Percentiles rank a stretch among this genome's conserved stretches.
phyloP scores from a whole-genome alignment of 331 rosid species.

The Rosa hybrid region DNA sequence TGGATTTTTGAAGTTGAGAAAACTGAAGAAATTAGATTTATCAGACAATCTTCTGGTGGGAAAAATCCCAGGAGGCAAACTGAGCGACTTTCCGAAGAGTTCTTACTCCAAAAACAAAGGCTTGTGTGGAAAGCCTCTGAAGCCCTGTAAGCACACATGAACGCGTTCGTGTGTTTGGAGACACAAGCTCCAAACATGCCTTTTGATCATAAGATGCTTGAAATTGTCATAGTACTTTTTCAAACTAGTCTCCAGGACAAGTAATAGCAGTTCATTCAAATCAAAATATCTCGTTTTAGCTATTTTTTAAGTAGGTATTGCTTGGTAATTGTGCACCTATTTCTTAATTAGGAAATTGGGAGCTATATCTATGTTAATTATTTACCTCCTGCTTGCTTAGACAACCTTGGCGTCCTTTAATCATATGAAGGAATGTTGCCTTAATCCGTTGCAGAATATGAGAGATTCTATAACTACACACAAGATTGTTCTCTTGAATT shows the following conservation, averaged over 20 bases:
- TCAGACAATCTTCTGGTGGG: slow-evolving; percentile 72
- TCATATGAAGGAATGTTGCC: background rate
- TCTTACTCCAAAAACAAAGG: slow-evolving; percentile 63
- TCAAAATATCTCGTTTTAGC: background rate
- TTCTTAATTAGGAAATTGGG: background rate
- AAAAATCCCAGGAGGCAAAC: slow-evolving; percentile 63
- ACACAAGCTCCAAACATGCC: background rate
- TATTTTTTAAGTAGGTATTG: background rate
- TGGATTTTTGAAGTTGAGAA: slow-evolving; percentile 50
- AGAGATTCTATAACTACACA: slow-evolving; percentile 20
- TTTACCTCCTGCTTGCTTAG: background rate
- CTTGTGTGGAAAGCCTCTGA: slow-evolving; percentile 75
- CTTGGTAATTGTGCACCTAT: background rate
- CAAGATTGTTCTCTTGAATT: slow-evolving; percentile 19
- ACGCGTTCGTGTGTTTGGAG: background rate
- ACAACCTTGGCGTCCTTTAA: background rate
- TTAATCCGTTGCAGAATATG: background rate
- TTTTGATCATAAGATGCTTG: background rate
- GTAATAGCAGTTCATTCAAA: background rate
- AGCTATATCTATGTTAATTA: background rate
- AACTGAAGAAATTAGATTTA: slow-evolving; percentile 53
- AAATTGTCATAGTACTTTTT: background rate
- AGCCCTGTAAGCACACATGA: slow-evolving; percentile 45
- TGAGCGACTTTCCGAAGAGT: slow-evolving; percentile 59
- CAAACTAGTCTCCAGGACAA: background rate